Conservation (phyloP, 768 basidiomycete genomes). For the Candolleomyces eurysporus region DNA sequence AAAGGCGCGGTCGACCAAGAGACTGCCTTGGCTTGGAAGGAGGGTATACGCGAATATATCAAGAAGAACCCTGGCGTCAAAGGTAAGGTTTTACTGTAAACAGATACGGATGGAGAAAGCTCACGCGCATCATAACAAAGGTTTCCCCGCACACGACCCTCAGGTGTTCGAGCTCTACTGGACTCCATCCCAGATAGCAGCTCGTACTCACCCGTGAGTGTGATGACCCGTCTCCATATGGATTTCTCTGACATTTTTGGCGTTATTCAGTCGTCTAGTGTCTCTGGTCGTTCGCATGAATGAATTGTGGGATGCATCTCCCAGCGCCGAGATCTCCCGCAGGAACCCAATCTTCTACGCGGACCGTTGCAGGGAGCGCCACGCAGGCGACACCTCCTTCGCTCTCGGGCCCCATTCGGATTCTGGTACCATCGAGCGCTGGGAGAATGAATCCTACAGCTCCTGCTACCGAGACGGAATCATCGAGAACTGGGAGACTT, state of each 20-base stretch:
- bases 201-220: constrained; percentile 58
- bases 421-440: constrained; percentile 52
- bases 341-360: constrained; percentile 69
- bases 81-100: background rate
- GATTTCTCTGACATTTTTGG: background rate
- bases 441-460: constrained; percentile 48
- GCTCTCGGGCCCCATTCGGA: constrained; percentile 63
- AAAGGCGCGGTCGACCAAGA: background rate
- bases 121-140: constrained; percentile 31
- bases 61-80: background rate
- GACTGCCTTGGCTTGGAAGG: background rate
- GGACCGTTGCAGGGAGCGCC: constrained; percentile 71
- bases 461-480: constrained; percentile 39
- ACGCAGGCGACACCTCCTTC: constrained; percentile 68
- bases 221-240: constrained; percentile 40
- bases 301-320: constrained; percentile 52
- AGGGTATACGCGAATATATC: background rate
- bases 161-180: constrained; percentile 79
- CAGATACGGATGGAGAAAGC: background rate
- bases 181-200: constrained; percentile 56
- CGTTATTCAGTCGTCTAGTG: constrained; percentile 43
- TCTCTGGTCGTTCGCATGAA: constrained; percentile 18
- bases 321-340: constrained; percentile 18
- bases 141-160: constrained; percentile 64
- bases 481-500: constrained; percentile 42